Evolutionary conservation across 495 filamentous ascomycete species (phyloP).

Genomic region (Aspergillus wentii): DNA sequence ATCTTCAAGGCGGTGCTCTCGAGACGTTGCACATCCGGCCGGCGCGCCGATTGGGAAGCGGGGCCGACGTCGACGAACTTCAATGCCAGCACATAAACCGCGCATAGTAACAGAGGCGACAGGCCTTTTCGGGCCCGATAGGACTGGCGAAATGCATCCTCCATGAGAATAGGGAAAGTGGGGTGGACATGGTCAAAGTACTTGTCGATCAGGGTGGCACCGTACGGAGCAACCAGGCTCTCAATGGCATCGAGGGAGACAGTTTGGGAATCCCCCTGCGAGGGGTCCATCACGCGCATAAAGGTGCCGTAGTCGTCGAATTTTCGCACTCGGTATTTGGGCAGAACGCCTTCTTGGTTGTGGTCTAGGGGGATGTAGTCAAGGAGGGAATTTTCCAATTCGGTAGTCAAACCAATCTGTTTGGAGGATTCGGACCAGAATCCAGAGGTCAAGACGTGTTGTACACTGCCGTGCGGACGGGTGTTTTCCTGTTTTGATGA

Average conservation of each 20-base stretch:
- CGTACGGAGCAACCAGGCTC: conserved; percentile 74
- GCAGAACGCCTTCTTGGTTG: conserved; percentile 35
- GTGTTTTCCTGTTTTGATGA: conserved; percentile 22
- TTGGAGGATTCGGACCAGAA: conserved; percentile 45
- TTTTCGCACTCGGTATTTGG: conserved; percentile 55
- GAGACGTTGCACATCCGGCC: conserved; percentile 68
- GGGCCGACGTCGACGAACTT: conserved; percentile 82
- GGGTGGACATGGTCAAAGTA: conserved; percentile 89
- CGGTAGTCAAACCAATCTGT: conserved; percentile 50
- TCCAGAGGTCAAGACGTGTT: conserved; percentile 28
- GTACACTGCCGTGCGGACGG: conserved; percentile 17
- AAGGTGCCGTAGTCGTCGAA: conserved; percentile 83
- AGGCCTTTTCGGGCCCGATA: conserved; percentile 74
- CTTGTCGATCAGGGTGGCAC: conserved; percentile 72
- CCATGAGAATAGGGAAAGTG: conserved; percentile 84
- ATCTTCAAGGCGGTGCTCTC: conserved; percentile 72
- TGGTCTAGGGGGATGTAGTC: conserved; percentile 40
- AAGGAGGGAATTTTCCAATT: conserved; percentile 46
- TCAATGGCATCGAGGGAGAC: conserved; percentile 77
- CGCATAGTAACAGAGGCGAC: conserved; percentile 78
- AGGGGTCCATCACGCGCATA: conserved; percentile 47
- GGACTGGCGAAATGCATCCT: conserved; percentile 80
- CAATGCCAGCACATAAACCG: conserved; percentile 85
- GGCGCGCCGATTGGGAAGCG: conserved; percentile 56
- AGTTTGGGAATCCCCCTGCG: conserved; percentile 39